A percentile compares a stretch with the other conserved stretches of the same genome.
Conservation (phyloP, 2,329 filamentous ascomycete species). For the Metarhizium anisopliae region DNA sequence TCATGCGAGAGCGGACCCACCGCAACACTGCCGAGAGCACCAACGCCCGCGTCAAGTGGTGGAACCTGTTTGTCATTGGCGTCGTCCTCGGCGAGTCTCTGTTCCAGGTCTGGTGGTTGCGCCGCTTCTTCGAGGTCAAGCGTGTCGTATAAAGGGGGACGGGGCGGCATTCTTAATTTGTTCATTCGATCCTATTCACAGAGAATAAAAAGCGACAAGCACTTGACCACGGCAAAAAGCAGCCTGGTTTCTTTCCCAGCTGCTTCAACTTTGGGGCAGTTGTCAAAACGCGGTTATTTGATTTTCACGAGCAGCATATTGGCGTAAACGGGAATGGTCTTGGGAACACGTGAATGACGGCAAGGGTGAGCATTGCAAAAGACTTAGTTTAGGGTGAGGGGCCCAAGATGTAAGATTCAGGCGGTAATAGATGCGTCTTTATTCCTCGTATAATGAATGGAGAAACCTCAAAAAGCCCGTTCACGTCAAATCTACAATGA, state of each 20-base stretch:
- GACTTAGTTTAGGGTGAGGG: neutral
- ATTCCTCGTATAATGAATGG: neutral
- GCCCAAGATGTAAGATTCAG: slow-evolving; percentile 1
- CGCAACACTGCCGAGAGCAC: slow-evolving; percentile 98
- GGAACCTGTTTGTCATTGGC: slow-evolving; percentile 92
- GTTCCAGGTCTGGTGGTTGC: slow-evolving; percentile 99
- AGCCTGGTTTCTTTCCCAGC: neutral
- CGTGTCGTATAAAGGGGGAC: slow-evolving; percentile 44
- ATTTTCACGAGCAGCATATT: slow-evolving; percentile 1
- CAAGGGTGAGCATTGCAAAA: slow-evolving; percentile 2
- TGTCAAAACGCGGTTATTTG: neutral
- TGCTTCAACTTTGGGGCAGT: neutral
- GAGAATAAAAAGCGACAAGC: neutral
- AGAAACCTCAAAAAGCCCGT: neutral
- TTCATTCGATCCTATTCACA: neutral
- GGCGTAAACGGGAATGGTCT: slow-evolving; percentile 5
- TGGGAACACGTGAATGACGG: slow-evolving; percentile 2
- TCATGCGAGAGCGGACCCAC: slow-evolving; percentile 90
- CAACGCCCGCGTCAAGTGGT: slow-evolving; percentile 97
- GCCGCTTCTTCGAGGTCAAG: slow-evolving; percentile 92
- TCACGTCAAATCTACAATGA: neutral
- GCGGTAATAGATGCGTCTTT: slow-evolving; percentile 2
- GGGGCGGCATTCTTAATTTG: neutral
- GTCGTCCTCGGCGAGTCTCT: slow-evolving; percentile 85
- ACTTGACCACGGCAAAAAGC: neutral